Evolutionary conservation across 495 filamentous ascomycete species (phyloP), one percentile per base, ranked within the genome.

Genomic region (Cenococcum geophilum): DNA sequence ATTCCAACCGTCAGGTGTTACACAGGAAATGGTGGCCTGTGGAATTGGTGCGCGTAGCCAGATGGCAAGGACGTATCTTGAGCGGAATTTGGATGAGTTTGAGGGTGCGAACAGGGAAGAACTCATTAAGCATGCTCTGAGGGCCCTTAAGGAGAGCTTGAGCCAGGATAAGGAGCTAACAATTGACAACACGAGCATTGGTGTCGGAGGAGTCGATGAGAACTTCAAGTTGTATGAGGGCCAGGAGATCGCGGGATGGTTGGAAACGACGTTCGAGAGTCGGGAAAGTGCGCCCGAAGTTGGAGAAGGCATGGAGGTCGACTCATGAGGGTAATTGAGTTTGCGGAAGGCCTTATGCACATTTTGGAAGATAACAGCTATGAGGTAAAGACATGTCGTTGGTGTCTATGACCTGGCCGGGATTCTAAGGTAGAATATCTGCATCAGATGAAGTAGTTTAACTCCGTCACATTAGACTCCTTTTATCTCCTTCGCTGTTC

Each of bases 151-250:
- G 83, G 93, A 97, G 81, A 95, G 87, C 57, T 78, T 97, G 71
- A 86, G 87, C 61, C 92, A 97, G 83, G 93, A 97, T 74, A 95
- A 95, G 78, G 92, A 96, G 82, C 77, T 97, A 73, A 97, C 91
- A 57, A 83, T 96, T 42, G 93, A 96, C 67, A 97, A 98, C 76
- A 93, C 91, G 53, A 96, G 89, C 65, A 82, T 97, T 43, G 92
- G 92, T 18, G 62, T 87, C 53, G 78, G 71, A 23, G 74, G 68
- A 21, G 72, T 80, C 56, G 78, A 76, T 36, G 82, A 83, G 79
- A 85, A 83, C 72, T 98, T 98, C 76, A 89, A 87, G 81, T 79
- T 96, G 61, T 95, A 88, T 73, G 93, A 98, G 75, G 91, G 91
- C 5, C 83, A 88, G 72, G 88, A 92, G 58, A 87, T 95, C 58